A percentile compares a stretch with the other conserved stretches of the same genome.
Conservation (phyloP, 306 rosid species). For the Begonia loranthoides region DNA sequence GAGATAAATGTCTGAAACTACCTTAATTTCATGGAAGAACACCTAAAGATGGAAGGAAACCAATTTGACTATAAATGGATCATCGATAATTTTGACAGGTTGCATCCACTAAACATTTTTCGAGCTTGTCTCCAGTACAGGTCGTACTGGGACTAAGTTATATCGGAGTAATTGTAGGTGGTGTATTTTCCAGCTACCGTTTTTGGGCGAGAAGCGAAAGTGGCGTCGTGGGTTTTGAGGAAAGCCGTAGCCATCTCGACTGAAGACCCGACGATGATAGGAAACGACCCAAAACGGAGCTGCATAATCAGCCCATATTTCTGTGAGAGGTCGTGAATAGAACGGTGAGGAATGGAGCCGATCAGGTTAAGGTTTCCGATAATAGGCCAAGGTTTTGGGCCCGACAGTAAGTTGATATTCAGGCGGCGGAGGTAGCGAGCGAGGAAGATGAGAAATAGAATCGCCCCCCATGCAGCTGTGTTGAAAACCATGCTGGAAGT, state of each 20-base stretch:
- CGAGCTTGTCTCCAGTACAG: conserved; percentile 84
- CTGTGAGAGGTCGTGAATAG: conserved; percentile 35
- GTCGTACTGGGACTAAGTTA: conserved; percentile 74
- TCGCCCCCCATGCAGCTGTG: conserved; percentile 25
- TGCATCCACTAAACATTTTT: conserved; percentile 43
- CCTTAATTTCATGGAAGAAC: no score
- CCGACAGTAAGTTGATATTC: conserved; percentile 43
- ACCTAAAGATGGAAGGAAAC: no score
- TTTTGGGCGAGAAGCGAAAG: conserved; percentile 42
- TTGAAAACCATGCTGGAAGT: conserved; percentile 12
- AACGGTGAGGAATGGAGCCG: conserved; percentile 55
- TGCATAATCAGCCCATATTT: conserved; percentile 69
- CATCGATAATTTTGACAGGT: no score
- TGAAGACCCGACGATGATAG: conserved; percentile 48
- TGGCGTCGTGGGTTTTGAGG: conserved; percentile 59
- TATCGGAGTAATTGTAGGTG: conserved; percentile 61
- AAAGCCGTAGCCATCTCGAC: conserved; percentile 38
- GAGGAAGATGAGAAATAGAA: conserved; percentile 35
- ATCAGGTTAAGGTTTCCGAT: conserved; percentile 76
- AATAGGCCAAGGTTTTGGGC: conserved; percentile 82
- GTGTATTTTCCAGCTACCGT: conserved; percentile 59
- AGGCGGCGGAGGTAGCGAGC: conserved; percentile 24
- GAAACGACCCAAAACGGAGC: conserved; percentile 43
- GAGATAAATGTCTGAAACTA: no score
- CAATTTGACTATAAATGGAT: no score